These are phyloP conservation scores for Ogataea pini DNA, from an alignment of 805 yeast species.

Conservation along the genomic window DNA sequence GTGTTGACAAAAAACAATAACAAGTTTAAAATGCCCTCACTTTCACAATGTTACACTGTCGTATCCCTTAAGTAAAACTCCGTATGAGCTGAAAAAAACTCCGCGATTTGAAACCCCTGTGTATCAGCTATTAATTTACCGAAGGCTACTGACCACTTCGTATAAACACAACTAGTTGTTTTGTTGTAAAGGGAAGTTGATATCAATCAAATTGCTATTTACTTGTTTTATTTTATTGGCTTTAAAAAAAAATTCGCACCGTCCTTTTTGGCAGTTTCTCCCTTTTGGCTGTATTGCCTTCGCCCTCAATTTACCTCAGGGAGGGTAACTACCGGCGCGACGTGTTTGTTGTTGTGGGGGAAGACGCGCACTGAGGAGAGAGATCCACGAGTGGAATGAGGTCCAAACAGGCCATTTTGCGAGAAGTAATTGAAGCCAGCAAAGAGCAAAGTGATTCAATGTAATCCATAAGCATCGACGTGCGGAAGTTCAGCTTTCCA, in stretches of 20 bases:
- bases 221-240: conserved; percentile 21
- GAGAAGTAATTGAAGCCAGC: too few relatives aligned
- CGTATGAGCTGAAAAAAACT: background rate
- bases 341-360: conserved; percentile 6
- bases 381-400: too few relatives aligned
- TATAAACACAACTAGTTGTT: conserved; percentile 1
- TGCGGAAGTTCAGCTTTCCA: too few relatives aligned
- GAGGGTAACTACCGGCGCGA: conserved; percentile 9
- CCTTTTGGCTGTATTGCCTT: conserved; percentile 12
- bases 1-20: conserved; percentile 7
- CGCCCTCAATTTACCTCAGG: conserved; percentile 9
- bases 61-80: conserved; percentile 1
- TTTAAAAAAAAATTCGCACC: conserved; percentile 17
- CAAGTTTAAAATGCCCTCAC: background rate
- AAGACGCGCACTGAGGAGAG: too few relatives aligned
- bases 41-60: conserved; percentile 2
- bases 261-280: conserved; percentile 13
- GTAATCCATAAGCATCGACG: too few relatives aligned
- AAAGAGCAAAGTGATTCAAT: too few relatives aligned
- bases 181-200: conserved; percentile 5
- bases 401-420: too few relatives aligned
- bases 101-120: conserved; percentile 4
- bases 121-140: conserved; percentile 3
- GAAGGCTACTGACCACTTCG: conserved; percentile 6
- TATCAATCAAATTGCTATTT: conserved; percentile 17